Evolutionary conservation across 169 alveolate genomes (phyloP), one percentile per base, ranked within the genome.

Genomic region (Eimeria mitis): DNA sequence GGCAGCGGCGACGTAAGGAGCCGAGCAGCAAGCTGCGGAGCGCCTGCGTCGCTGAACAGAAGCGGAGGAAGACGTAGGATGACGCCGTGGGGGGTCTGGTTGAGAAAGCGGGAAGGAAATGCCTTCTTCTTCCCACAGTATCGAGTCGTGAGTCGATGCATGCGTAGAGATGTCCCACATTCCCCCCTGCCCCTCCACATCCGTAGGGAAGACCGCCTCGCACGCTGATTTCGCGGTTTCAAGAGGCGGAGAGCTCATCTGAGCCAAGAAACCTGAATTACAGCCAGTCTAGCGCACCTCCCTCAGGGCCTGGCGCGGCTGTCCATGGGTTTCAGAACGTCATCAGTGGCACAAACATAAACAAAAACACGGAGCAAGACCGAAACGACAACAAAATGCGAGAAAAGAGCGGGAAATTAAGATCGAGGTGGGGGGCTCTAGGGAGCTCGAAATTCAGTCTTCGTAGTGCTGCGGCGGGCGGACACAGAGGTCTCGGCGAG

Each of bases 1-100:
- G 37, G 56, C 90, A 34, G 70, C 5, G 19, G 56, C 31, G 28
- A 34, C 56, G 73, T 83, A 83, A 42, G 90, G 90, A 23, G 75
- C 90, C 54, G 75, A 54, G 75, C 90, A 83, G 75, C 90, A 83
- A 9, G 90, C 90, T 31, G 90, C 90, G 2, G 90, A 83, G 40
- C 90, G 90, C 52, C 90, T 75, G 54, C 90, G 70, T 34, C 90
- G 90, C 90, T 83, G 90, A 34, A 56, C 75, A 14, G 90, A 52
- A 0, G 90, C 73, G 1, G 90, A 83, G 40, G 75, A n/a, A 19
- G 70, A 52, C 7, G 23, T 16, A 40, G 13, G 34, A 34, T 83
- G 73, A 54, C 71, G 73, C 75, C 90, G 54, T 23, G 75, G 73
- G 11, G 75, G 90, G 28, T 83, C 90, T 31, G 90, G 90, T 34